Percentiles rank a stretch among this genome's conserved stretches.
Conservation (phyloP, 1,284 basidiomycete species). For the Moesziomyces parantarcticus region DNA sequence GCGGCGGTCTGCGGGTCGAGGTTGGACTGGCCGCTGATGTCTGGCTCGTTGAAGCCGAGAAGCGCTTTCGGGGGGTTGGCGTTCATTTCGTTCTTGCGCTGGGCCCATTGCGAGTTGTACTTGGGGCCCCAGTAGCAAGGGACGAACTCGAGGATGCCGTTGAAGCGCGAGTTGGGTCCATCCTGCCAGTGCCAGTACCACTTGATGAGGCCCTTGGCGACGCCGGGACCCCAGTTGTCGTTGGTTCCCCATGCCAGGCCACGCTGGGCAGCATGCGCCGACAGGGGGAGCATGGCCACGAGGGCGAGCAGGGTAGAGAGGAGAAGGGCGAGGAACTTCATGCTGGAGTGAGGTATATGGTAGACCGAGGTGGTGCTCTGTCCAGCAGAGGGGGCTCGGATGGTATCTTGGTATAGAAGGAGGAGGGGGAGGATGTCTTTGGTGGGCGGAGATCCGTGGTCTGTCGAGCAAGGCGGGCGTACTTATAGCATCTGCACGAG, state of each 20-base stretch:
- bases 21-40: conserved; percentile 59
- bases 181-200: conserved; percentile 67
- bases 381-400: conserved; percentile 21
- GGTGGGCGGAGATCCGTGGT: conserved; percentile 26
- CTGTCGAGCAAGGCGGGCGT: conserved; percentile 24
- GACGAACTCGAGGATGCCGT: conserved; percentile 55
- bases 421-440: conserved; percentile 6
- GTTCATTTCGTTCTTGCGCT: conserved; percentile 56
- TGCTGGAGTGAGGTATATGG: conserved; percentile 3
- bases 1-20: conserved; percentile 49
- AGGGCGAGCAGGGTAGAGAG: conserved; percentile 16
- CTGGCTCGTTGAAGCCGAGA: conserved; percentile 63
- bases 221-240: conserved; percentile 48
- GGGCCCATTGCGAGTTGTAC: conserved; percentile 48
- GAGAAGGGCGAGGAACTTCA: conserved; percentile 43
- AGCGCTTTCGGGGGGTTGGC: conserved; percentile 44
- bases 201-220: conserved; percentile 52
- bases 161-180: conserved; percentile 36
- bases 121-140: conserved; percentile 64
- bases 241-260: conserved; percentile 62
- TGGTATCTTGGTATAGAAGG: not conserved
- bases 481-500: conserved; percentile 24
- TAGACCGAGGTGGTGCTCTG: conserved; percentile 20
- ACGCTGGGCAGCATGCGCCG: conserved; percentile 23
- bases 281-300: conserved; percentile 18